Conservation (phyloP, 208 protist genomes). For the Trypanosoma avium region DNA sequence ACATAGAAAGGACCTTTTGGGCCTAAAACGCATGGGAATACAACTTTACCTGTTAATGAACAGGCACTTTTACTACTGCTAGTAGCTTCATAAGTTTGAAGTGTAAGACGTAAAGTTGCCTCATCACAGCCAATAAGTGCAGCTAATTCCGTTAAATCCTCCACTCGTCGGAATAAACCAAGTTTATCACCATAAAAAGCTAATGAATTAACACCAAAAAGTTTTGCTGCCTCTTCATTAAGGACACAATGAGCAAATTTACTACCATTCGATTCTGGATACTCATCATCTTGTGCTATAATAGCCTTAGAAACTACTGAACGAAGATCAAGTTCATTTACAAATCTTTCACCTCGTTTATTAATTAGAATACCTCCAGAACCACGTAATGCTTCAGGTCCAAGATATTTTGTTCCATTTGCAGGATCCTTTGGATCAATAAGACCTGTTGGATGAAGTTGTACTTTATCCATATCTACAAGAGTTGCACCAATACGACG, state of each 20-base stretch:
- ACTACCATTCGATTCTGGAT: constrained; percentile 55
- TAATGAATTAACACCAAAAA: constrained; percentile 77
- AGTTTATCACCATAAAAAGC: constrained; percentile 77
- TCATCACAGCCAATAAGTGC: constrained; percentile 63
- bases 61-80: constrained; percentile 36
- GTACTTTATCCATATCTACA: constrained; percentile 94
- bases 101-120: constrained; percentile 36
- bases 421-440: constrained; percentile 90
- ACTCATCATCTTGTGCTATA: constrained; percentile 64
- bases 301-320: constrained; percentile 94
- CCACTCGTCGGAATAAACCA: constrained; percentile 60
- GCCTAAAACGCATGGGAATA: constrained; percentile 74
- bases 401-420: constrained; percentile 91
- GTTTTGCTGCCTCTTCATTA: constrained; percentile 62
- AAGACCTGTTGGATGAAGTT: constrained; percentile 96
- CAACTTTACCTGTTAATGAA: constrained; percentile 73
- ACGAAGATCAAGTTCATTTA: constrained; percentile 94
- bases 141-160: constrained; percentile 50
- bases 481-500: constrained; percentile 66
- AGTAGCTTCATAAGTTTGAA: constrained; percentile 59
- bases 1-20: constrained; percentile 76
- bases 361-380: constrained; percentile 94
- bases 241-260: constrained; percentile 85
- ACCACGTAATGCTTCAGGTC: constrained; percentile 94
- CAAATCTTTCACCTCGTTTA: constrained; percentile 89